These are phyloP conservation scores for Gamarada debralockiae DNA, from an alignment of 495 filamentous ascomycete genomes.

Conservation along the genomic window DNA sequence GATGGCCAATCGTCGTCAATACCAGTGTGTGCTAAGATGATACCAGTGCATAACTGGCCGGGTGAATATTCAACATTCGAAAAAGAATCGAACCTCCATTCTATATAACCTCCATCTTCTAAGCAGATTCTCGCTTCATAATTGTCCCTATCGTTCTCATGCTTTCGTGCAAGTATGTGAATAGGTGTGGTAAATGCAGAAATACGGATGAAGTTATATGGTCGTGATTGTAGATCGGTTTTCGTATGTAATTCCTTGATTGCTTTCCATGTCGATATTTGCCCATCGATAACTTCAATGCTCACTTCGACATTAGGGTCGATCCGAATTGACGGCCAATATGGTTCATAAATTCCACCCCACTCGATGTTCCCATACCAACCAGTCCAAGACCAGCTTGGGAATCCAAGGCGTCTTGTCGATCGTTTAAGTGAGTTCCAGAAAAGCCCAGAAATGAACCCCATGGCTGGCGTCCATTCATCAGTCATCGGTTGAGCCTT, in stretches of 20 bases:
- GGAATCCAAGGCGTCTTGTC: constrained; percentile 3
- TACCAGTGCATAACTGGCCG: constrained; percentile 1
- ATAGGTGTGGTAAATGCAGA: constrained; percentile 1
- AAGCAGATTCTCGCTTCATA: constrained; percentile 3
- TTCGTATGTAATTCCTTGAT: constrained; percentile 6
- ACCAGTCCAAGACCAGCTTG: constrained; percentile 14
- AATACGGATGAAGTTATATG: constrained; percentile 5
- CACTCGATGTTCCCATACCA: constrained; percentile 7
- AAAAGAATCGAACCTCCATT: constrained; percentile 3
- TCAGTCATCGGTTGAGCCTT: constrained; percentile 9
- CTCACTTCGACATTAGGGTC: constrained; percentile 5
- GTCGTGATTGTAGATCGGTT: background rate
- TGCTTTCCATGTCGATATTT: constrained; percentile 8
- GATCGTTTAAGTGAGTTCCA: constrained; percentile 8
- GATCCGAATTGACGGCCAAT: background rate
- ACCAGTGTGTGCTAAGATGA: background rate
- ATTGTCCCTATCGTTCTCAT: constrained; percentile 1
- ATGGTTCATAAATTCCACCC: background rate
- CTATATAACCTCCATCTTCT: constrained; percentile 1
- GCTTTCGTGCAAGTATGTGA: constrained; percentile 1
- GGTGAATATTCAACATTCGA: constrained; percentile 2
- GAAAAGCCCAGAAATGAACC: constrained; percentile 7
- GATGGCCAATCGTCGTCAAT: background rate
- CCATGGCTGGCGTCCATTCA: constrained; percentile 2
- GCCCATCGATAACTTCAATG: constrained; percentile 5